Base-by-base conservation (phyloP, 2,329 filamentous ascomycete genomes). In the Didymellaceae sp. region DNA sequence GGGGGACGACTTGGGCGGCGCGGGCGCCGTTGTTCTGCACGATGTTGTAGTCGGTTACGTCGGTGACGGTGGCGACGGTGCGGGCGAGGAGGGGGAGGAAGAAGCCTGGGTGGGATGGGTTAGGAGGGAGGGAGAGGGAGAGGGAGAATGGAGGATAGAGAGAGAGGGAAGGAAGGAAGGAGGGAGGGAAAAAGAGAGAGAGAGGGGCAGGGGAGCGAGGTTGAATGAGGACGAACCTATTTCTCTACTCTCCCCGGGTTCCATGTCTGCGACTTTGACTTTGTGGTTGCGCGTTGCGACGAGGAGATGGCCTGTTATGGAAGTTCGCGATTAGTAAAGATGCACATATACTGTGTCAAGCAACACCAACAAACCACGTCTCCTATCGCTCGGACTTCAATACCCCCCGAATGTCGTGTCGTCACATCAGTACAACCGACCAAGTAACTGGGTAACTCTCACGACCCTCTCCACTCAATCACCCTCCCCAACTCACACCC, bases 1-100 rank as follows among this genome's bases (percentile, higher is more conserved):
- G 93, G 17, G 89, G 88, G 2, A 97, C 91, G 13, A 96, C 91
- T 76, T 97, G 93, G 2, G 91, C 91, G 2, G 93, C 93, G 24
- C 91, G 85, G 3, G 86, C 86, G 13, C 93, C 91, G 63, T 97
- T 97, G 71, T 97, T 97, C 77, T 97, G 93, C 46, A 97, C 90
- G 22, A 97, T 86, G 73, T 99, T 99, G 88, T 93, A 97, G 75
- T 97, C 92, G 41, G 80, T 80, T 1, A 90, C 83, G 8, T 86
- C 88, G 2, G 87, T 89, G 0, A 86, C 84, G 42, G 79, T 80
- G 24, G 85, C 82, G 28, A 96, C 80, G 0, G 89, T 89, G 16
- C 83, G 78, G 14, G 88, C 89, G 2, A 97, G 77, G 3, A 93
- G 73, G 25, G 90, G 86, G 21, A 96, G 81, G 77, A 76, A 80